These are phyloP conservation scores for Oryza brachyantha DNA, from an alignment of 176 grass and related monocot genomes.

Conservation along the genomic window DNA sequence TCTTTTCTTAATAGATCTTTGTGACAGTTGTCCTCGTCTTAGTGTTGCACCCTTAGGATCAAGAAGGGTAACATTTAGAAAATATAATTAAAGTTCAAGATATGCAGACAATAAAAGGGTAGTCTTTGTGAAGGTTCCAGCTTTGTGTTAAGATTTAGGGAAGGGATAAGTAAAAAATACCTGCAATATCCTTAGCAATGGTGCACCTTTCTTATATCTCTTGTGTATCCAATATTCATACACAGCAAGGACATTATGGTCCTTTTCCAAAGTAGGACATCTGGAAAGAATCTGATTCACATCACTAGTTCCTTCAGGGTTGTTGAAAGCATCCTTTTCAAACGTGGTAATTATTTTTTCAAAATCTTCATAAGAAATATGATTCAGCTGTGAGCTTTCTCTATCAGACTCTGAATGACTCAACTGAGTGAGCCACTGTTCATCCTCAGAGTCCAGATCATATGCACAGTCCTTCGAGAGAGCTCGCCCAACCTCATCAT, in stretches of 20 bases:
- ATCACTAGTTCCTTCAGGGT: conserved; percentile 40
- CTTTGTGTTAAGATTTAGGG: neutral
- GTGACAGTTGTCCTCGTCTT: conserved; percentile 44
- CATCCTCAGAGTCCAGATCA: conserved; percentile 90
- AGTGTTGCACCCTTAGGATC: conserved; percentile 37
- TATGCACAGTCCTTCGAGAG: conserved; percentile 49
- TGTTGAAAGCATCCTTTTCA: conserved; percentile 78
- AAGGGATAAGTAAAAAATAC: conserved; percentile 37
- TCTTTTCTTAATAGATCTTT: conserved; percentile 66
- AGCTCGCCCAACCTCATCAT: conserved; percentile 75
- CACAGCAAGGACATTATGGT: conserved; percentile 40
- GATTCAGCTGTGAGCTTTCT: neutral
- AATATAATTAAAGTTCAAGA: neutral
- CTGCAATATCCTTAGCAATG: conserved; percentile 84
- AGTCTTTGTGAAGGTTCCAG: neutral
- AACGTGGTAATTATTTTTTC: conserved; percentile 76
- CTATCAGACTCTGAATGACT: conserved; percentile 40
- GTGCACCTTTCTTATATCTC: conserved; percentile 46
- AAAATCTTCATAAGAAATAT: conserved; percentile 58
- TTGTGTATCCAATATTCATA: conserved; percentile 78
- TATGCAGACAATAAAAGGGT: neutral
- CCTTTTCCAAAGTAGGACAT: conserved; percentile 50
- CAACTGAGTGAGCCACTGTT: conserved; percentile 59
- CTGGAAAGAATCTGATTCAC: conserved; percentile 46
- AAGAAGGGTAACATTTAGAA: conserved; percentile 19